Evolutionary conservation across 106 monocot genomes (phyloP).

Genomic region (Dendrobium chrysotoxum): DNA sequence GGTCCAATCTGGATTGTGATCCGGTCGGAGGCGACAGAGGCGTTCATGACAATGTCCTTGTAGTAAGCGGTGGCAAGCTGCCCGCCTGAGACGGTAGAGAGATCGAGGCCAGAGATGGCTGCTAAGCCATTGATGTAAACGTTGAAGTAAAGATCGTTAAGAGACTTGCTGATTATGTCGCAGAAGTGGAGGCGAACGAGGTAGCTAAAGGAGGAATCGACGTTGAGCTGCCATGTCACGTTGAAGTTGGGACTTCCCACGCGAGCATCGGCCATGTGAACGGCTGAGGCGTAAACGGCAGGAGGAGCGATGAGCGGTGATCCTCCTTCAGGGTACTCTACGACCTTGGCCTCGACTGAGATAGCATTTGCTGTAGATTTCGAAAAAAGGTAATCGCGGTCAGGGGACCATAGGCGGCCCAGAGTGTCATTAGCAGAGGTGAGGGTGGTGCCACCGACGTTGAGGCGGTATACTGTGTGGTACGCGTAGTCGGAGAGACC

Average conservation of each 20-base stretch:
- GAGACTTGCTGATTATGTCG: conserved; percentile 42
- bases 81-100: conserved; percentile 30
- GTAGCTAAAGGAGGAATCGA: conserved; percentile 37
- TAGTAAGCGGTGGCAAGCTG: conserved; percentile 34
- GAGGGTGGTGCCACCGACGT: conserved; percentile 63
- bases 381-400: conserved; percentile 19
- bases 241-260: conserved; percentile 40
- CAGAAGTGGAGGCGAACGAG: conserved; percentile 37
- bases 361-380: conserved; percentile 26
- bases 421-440: conserved; percentile 67
- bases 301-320: conserved; percentile 35
- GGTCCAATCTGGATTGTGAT: conserved; percentile 37
- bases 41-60: conserved; percentile 35
- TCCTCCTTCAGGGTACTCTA: conserved; percentile 27
- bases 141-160: conserved; percentile 49
- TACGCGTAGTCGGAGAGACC: conserved; percentile 41
- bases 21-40: conserved; percentile 15
- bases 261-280: conserved; percentile 29
- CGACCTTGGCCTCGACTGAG: conserved; percentile 3
- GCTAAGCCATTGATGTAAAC: conserved; percentile 33
- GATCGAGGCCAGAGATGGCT: conserved; percentile 34
- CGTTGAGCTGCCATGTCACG: conserved; percentile 38
- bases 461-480: conserved; percentile 60
- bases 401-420: conserved; percentile 40
- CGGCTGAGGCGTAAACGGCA: conserved; percentile 33